These are phyloP conservation scores for Lactarius sanguifluus DNA, from an alignment of 768 basidiomycete species.

Conservation along the genomic window DNA sequence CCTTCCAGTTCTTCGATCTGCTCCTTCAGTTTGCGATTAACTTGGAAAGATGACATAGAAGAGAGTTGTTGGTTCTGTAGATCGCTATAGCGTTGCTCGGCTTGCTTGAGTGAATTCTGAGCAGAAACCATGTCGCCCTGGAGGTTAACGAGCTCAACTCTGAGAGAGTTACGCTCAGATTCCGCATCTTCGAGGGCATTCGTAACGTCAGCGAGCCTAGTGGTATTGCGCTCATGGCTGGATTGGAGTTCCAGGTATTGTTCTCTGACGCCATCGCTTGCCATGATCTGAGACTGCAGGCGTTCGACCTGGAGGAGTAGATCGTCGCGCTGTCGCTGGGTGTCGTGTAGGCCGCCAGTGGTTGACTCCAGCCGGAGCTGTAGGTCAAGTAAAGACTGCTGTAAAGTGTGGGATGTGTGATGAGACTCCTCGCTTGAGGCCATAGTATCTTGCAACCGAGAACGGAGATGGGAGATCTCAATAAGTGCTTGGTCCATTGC, in stretches of 20 bases:
- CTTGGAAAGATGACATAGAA: slow-evolving; percentile 49
- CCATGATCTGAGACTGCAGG: slow-evolving; percentile 21
- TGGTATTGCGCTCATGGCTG: slow-evolving; percentile 44
- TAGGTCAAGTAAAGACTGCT: slow-evolving; percentile 15
- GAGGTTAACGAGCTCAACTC: slow-evolving; percentile 64
- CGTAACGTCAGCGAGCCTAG: slow-evolving; percentile 46
- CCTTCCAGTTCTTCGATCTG: slow-evolving; percentile 71
- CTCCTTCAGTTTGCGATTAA: slow-evolving; percentile 51
- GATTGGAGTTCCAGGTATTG: slow-evolving; percentile 22
- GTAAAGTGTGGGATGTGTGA: background rate
- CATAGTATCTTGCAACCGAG: slow-evolving; percentile 10
- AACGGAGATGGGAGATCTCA: slow-evolving; percentile 17
- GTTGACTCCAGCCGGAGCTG: slow-evolving; percentile 4
- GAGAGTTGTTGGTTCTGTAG: slow-evolving; percentile 69
- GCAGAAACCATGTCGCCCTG: slow-evolving; percentile 53
- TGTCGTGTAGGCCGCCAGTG: slow-evolving; percentile 7
- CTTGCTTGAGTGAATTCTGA: slow-evolving; percentile 53
- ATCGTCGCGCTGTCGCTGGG: slow-evolving; percentile 16
- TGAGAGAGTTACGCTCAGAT: slow-evolving; percentile 63
- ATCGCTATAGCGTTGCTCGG: slow-evolving; percentile 58
- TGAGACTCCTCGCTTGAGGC: slow-evolving; percentile 8
- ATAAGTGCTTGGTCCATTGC: background rate
- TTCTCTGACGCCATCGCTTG: slow-evolving; percentile 17
- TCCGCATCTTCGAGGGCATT: slow-evolving; percentile 55
- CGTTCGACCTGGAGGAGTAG: slow-evolving; percentile 19